Base-by-base conservation (phyloP, 495 filamentous ascomycete species). In the Tuber calosporum region DNA sequence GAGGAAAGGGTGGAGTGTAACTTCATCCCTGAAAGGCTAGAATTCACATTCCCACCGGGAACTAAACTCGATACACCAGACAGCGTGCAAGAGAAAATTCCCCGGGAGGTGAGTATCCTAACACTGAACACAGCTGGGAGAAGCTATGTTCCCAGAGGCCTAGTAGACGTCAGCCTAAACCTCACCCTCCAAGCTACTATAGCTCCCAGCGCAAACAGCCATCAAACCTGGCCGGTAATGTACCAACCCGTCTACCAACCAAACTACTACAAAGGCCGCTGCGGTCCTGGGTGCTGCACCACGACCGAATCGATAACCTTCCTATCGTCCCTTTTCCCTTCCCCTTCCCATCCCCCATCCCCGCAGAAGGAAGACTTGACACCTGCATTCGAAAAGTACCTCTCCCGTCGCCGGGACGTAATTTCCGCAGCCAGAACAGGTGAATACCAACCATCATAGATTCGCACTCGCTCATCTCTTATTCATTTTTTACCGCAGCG, bases 131-230 rank as follows among this genome's bases (percentile, higher is more conserved):
- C 62, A 22, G 3, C 43, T 48, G 11, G 43, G 39, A 68, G 40
- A n/a, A 30, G 22, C 15, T 72, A 74, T 30, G 67, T 74, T 26
- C 26, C 38, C 43, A 37, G 39, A 38, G 58, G 72, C 13, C 80
- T 92, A 88, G 68, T 90, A 83, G 38, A 92, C 83, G 77, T 90
- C 88, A 76, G 91, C 87, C 76, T 91, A 86, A 79, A 91, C 88
- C 82, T 91, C 88, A 1, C 90, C 84, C 78, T 91, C 87, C 75
- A 75, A 66, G 62, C 73, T 13, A 36, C 72, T 2, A 1, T 75
- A n/a, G 34, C 69, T 9, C 9, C 73, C 26, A 66, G 53, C 7
- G 20, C 19, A 13, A 41, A 58, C 9, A 9, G 48, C n/a, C 48
- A 58, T 4, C 48, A 58, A 26, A 13, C 48, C 13, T 62, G 74